A percentile compares a stretch with the other conserved stretches of the same genome.
These are phyloP conservation scores for Kodamaea hsintzibuensis DNA, from an alignment of 805 yeast genomes.

Conservation along the genomic window DNA sequence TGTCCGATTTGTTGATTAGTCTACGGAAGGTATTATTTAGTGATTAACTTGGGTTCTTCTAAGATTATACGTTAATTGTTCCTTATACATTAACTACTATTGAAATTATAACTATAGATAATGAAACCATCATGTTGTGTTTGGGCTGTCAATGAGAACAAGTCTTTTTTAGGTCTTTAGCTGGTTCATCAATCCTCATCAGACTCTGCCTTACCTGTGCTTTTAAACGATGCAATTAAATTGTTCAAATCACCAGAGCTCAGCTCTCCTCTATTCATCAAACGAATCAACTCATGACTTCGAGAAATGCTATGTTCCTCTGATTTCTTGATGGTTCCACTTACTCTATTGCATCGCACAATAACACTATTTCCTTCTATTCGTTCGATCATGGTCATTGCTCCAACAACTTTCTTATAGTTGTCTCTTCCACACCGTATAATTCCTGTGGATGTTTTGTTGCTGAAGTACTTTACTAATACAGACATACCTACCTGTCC, in stretches of 20 bases:
- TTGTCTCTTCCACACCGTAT: constrained; percentile 72
- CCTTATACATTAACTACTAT: too few relatives aligned
- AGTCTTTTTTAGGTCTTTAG: too few relatives aligned
- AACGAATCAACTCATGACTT: constrained; percentile 41
- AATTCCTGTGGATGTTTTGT: constrained; percentile 81
- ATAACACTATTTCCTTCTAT: constrained; percentile 53
- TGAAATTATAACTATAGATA: too few relatives aligned
- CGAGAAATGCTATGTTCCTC: constrained; percentile 63
- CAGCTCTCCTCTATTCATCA: constrained; percentile 14
- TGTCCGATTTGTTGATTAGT: too few relatives aligned
- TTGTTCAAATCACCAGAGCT: constrained; percentile 7
- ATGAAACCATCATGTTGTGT: too few relatives aligned
- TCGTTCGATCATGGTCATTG: constrained; percentile 56
- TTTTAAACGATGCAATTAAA: constrained; percentile 10
- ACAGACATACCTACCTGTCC: constrained; percentile 63
- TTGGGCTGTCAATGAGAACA: too few relatives aligned
- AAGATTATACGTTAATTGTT: too few relatives aligned
- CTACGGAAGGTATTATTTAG: too few relatives aligned
- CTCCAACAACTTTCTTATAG: constrained; percentile 61
- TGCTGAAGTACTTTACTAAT: constrained; percentile 76
- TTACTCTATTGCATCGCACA: constrained; percentile 63
- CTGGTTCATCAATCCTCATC: constrained; percentile 3
- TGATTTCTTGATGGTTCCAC: constrained; percentile 87
- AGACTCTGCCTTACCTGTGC: background rate
- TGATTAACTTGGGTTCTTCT: too few relatives aligned